Conservation (phyloP, 192 early-diverging fungal genomes). For the Chytriomyces sp. region DNA sequence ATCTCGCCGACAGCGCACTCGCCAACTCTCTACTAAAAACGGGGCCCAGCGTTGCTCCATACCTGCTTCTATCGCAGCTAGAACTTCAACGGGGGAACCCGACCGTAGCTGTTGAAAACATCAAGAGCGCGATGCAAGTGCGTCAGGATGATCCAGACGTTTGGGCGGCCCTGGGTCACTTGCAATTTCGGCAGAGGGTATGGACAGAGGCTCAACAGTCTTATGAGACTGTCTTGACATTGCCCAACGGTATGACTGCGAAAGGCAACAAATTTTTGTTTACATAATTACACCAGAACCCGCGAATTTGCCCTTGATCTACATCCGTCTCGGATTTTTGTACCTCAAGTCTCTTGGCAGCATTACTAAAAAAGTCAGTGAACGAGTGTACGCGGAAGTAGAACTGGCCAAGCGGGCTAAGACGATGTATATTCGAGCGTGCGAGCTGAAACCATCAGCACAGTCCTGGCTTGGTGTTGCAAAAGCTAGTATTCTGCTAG, state of each 20-base stretch:
- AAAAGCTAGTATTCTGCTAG: slow-evolving; percentile 51
- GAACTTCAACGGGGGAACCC: slow-evolving; percentile 51
- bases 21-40: slow-evolving; percentile 51
- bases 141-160: slow-evolving; percentile 55
- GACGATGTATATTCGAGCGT: slow-evolving; percentile 56
- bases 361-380: slow-evolving; percentile 30
- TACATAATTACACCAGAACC: slow-evolving; percentile 34
- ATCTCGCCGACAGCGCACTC: slow-evolving; percentile 56
- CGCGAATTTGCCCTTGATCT: slow-evolving; percentile 47
- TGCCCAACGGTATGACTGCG: slow-evolving; percentile 39
- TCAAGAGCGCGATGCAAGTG: slow-evolving; percentile 53
- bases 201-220: slow-evolving; percentile 47
- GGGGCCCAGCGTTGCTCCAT: slow-evolving; percentile 42
- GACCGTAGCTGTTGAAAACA: slow-evolving; percentile 39
- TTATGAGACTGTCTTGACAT: slow-evolving; percentile 59
- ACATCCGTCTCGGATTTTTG: slow-evolving; percentile 52
- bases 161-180: slow-evolving; percentile 57
- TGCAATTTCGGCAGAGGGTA: slow-evolving; percentile 52
- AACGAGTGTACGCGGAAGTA: slow-evolving; percentile 29
- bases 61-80: slow-evolving; percentile 53
- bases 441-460: slow-evolving; percentile 40
- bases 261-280: not conserved
- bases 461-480: slow-evolving; percentile 57
- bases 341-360: slow-evolving; percentile 39
- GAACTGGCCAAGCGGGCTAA: slow-evolving; percentile 46